A percentile compares a stretch with the other conserved stretches of the same genome.
Conservation (phyloP, 805 yeast genomes). For the Wickerhamiella brachini region DNA sequence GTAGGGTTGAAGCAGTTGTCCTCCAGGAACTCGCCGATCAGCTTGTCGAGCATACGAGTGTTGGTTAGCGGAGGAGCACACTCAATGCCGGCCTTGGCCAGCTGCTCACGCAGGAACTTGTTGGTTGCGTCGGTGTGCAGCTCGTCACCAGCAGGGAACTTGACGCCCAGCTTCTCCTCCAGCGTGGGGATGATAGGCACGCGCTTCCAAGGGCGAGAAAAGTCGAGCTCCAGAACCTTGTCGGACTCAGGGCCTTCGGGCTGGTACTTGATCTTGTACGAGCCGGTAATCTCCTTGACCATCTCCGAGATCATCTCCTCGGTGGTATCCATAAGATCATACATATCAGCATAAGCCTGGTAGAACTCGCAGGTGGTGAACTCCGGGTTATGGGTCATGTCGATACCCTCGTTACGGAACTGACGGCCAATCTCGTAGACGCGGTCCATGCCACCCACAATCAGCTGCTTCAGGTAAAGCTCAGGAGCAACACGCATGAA, state of each 20-base stretch:
- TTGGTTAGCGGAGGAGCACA: conserved; percentile 89
- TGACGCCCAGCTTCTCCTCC: conserved; percentile 73
- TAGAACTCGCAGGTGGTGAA: conserved; percentile 98
- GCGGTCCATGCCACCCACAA: conserved; percentile 96
- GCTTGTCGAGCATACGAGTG: conserved; percentile 97
- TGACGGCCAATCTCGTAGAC: conserved; percentile 98
- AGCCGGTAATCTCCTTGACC: conserved; percentile 92
- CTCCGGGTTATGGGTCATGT: conserved; percentile 97
- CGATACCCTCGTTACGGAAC: conserved; percentile 97
- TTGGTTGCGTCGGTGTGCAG: conserved; percentile 91
- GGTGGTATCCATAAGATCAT: conserved; percentile 82
- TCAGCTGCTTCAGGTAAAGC: conserved; percentile 87
- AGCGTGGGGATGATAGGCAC: conserved; percentile 92
- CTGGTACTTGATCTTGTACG: conserved; percentile 73
- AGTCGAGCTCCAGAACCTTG: conserved; percentile 58
- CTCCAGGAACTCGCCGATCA: conserved; percentile 86
- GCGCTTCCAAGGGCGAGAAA: conserved; percentile 97
- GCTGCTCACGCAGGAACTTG: conserved; percentile 67
- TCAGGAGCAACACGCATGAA: conserved; percentile 98
- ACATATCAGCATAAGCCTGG: conserved; percentile 94
- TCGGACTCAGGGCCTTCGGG: conserved; percentile 83
- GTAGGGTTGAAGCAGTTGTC: conserved; percentile 93
- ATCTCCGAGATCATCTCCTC: conserved; percentile 88
- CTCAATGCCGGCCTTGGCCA: conserved; percentile 68
- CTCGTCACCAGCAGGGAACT: conserved; percentile 91